Percentiles rank a stretch among this genome's conserved stretches.
These are phyloP conservation scores for Kuraishia molischiana DNA, from an alignment of 805 yeast genomes.

Conservation along the genomic window DNA sequence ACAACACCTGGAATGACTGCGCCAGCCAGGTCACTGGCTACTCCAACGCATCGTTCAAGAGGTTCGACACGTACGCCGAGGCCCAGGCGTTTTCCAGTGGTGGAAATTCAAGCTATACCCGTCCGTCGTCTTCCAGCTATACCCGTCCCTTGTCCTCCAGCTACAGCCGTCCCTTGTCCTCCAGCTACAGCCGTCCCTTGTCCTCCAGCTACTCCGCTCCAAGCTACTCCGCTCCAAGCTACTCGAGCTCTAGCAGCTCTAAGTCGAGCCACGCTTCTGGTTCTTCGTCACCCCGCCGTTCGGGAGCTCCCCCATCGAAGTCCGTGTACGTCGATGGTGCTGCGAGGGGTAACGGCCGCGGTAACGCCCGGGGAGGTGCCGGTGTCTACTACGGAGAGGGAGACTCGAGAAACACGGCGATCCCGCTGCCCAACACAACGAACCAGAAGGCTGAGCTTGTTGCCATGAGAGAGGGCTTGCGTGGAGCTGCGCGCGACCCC, in stretches of 20 bases:
- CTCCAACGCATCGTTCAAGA: conserved; percentile 45
- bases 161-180: background rate
- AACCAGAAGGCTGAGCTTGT: conserved; percentile 75
- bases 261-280: background rate
- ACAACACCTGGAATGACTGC: conserved; percentile 48
- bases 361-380: conserved; percentile 44
- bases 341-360: conserved; percentile 46
- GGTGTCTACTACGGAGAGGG: conserved; percentile 63
- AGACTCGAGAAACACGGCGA: conserved; percentile 46
- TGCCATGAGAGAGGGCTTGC: conserved; percentile 54
- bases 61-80: conserved; percentile 34
- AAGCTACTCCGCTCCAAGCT: too few species aligned
- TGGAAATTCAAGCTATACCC: background rate
- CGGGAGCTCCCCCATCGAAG: background rate
- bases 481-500: conserved; percentile 18
- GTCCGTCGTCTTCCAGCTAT: background rate
- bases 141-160: background rate
- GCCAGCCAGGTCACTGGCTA: conserved; percentile 43
- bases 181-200: background rate
- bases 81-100: conserved; percentile 35
- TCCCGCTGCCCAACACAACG: conserved; percentile 43
- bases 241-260: background rate
- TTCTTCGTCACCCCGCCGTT: background rate
- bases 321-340: conserved; percentile 75
- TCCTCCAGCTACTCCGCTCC: background rate